Conservation (phyloP, 768 basidiomycete genomes). For the Cystobasidium ongulense region DNA sequence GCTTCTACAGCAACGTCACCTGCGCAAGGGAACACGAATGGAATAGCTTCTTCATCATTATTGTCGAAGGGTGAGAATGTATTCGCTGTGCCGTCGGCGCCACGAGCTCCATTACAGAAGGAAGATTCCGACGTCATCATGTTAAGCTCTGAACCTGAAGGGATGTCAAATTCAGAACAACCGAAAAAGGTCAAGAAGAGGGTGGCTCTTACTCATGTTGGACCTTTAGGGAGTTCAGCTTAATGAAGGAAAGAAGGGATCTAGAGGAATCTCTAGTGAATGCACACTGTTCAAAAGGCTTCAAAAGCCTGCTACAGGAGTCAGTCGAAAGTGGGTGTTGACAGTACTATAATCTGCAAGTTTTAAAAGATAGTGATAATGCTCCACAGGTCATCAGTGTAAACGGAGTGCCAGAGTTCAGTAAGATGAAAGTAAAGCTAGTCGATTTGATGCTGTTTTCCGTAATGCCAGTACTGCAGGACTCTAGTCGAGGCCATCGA, state of each 20-base stretch:
- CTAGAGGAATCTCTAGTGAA: too few relatives aligned
- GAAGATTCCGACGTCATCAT: conserved; percentile 5
- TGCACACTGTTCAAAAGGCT: too few relatives aligned
- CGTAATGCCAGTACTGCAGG: too few relatives aligned
- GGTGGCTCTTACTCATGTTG: background rate
- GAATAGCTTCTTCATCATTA: background rate
- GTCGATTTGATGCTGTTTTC: too few relatives aligned
- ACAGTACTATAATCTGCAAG: too few relatives aligned
- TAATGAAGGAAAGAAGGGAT: background rate
- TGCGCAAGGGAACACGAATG: background rate
- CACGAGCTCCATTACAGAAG: background rate
- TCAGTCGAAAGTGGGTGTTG: too few relatives aligned
- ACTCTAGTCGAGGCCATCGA: too few relatives aligned
- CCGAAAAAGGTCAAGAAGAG: conserved; percentile 21
- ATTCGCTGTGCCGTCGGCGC: background rate
- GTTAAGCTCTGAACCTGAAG: background rate
- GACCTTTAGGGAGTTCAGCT: background rate
- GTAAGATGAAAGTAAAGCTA: too few relatives aligned
- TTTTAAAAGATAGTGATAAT: too few relatives aligned
- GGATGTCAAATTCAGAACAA: background rate
- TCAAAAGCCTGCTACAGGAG: too few relatives aligned
- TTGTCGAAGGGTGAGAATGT: background rate
- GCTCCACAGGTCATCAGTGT: too few relatives aligned
- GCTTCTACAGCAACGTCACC: background rate
- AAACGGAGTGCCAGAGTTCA: too few relatives aligned